Evolutionary conservation across 805 yeast genomes (phyloP), one percentile per base, ranked within the genome.

Genomic region (Candida odintsovae): DNA sequence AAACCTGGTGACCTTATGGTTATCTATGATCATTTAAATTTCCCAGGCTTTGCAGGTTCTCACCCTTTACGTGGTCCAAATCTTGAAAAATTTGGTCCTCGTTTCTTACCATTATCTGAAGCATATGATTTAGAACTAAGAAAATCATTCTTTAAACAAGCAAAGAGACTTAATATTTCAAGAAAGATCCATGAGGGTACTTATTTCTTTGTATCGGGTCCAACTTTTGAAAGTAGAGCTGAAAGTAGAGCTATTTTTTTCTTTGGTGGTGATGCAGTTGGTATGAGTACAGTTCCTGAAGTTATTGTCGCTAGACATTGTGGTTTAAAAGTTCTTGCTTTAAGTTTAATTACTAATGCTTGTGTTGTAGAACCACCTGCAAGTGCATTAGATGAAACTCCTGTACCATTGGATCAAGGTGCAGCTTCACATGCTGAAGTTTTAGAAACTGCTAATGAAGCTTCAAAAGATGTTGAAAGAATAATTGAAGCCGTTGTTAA

Each of bases 231-330:
- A 69, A 78, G 87, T 3, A 75, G 97, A 57, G 96, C 97, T 0
- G 99, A 92, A 68, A 85, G 84, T n/a, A 73, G 95, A 47, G 72
- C 83, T 73, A 70, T 92, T 41, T 65, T 80, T 49, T 55, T 68
- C 6, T 53, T 85, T 25, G 98, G 98, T 10, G 97, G 88, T 43
- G 98, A 92, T 65, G 86, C 94, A 0, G 98, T 90, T 2, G 98
- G 98, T 4, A 92, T 92, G 99, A 86, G 96, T 47, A 94, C 98
- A 0, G 97, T 92, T 29, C 97, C 99, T 0, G 99, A 92, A 66
- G 96, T 89, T 2, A 80, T 89, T 50, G 84, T 89, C 18, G 98
- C 97, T 2, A 81, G 96, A 63, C 98, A 94, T 64, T 76, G 82
- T 49, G 95, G 90, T 1, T 66, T 94, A 69, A 75, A 71, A 52